Percentiles rank a stretch among this genome's conserved stretches.
Evolutionary conservation across 2,329 filamentous ascomycete genomes (phyloP).

Genomic region (Tolypocladium sp.): DNA sequence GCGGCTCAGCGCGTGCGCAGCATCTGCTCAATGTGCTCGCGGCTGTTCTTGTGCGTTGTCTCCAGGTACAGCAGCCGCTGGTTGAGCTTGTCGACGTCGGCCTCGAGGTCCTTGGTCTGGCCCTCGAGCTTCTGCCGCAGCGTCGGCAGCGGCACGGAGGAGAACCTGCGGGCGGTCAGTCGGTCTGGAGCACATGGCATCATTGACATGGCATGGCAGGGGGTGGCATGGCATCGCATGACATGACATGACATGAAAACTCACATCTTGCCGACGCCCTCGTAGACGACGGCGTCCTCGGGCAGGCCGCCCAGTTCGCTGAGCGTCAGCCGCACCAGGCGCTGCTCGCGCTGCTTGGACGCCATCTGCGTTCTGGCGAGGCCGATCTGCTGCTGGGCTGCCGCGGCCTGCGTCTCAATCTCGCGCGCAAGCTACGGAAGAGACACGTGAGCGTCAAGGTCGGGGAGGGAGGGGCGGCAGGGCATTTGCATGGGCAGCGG

Average conservation of each 20-base stretch:
- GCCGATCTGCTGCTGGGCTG: slow-evolving; percentile 85
- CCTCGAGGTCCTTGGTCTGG: slow-evolving; percentile 66
- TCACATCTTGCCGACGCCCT: slow-evolving; percentile 96
- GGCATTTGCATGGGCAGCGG: background rate
- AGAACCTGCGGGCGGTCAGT: slow-evolving; percentile 57
- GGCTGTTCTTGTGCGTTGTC: slow-evolving; percentile 90
- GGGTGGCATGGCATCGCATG: background rate
- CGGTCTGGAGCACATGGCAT: background rate
- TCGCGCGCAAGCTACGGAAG: slow-evolving; percentile 71
- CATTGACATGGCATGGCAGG: background rate
- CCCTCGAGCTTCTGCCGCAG: slow-evolving; percentile 67
- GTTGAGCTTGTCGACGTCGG: slow-evolving; percentile 70
- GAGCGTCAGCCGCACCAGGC: slow-evolving; percentile 78
- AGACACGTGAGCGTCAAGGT: background rate
- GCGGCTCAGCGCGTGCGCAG: slow-evolving; percentile 42
- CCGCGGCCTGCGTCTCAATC: slow-evolving; percentile 82
- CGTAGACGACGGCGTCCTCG: slow-evolving; percentile 71
- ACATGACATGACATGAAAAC: slow-evolving; percentile 17
- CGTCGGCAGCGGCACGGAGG: slow-evolving; percentile 61
- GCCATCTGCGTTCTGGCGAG: slow-evolving; percentile 78
- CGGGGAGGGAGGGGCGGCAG: background rate
- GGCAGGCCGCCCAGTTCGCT: slow-evolving; percentile 75
- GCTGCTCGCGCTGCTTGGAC: slow-evolving; percentile 78
- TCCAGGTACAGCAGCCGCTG: slow-evolving; percentile 91
- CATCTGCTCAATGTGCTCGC: slow-evolving; percentile 83